Evolutionary conservation across 2,329 filamentous ascomycete genomes (phyloP).

Genomic region (Sporothrix brasiliensis): DNA sequence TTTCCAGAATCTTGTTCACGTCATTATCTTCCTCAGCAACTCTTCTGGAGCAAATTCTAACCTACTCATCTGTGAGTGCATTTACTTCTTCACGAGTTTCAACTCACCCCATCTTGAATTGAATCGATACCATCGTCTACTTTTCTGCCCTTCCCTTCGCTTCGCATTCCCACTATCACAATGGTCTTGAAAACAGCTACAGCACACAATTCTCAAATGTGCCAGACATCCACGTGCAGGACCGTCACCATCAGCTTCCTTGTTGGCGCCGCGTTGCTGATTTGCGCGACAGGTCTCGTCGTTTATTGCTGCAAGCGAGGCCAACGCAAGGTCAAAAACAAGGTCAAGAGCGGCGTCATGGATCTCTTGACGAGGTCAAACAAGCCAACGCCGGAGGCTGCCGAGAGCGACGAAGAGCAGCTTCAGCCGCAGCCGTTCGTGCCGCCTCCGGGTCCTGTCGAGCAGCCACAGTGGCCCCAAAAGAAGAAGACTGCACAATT

Average conservation of each 20-base stretch:
- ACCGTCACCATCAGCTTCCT: background rate
- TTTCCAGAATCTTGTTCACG: background rate
- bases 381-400: background rate
- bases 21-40: background rate
- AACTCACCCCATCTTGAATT: background rate
- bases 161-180: background rate
- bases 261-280: constrained; percentile 3
- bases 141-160: background rate
- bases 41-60: background rate
- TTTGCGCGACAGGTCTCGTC: constrained; percentile 1
- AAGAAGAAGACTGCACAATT: background rate
- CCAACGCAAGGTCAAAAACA: constrained; percentile 19
- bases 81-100: background rate
- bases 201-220: background rate
- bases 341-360: background rate
- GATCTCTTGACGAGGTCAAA: background rate
- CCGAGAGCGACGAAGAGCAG: background rate
- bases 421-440: background rate
- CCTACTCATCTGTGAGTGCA: constrained; percentile 8
- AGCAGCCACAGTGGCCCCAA: background rate
- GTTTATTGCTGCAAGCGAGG: background rate
- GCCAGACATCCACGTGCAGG: background rate
- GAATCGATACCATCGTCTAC: too few species aligned
- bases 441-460: background rate
- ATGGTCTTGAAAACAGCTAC: background rate